Evolutionary conservation across 208 protist species (phyloP).

Genomic region (Herpetomonas tarakana): DNA sequence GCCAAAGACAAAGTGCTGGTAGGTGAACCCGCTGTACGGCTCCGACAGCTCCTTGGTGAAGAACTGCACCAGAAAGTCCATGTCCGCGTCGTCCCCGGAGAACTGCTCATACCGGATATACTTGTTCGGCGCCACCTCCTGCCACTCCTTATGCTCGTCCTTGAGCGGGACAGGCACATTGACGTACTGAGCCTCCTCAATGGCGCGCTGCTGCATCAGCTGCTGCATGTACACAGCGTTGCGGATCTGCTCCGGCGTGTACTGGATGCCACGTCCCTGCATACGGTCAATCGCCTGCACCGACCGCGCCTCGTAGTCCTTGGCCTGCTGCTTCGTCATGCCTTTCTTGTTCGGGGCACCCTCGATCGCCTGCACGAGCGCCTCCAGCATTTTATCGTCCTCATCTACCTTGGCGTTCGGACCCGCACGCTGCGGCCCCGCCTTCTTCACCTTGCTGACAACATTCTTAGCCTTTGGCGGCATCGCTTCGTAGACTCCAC

Average conservation of each 20-base stretch:
- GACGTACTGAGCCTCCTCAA: slow-evolving; percentile 48
- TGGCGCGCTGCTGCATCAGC: slow-evolving; percentile 32
- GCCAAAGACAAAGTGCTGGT: slow-evolving; percentile 97
- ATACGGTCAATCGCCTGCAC: slow-evolving; percentile 31
- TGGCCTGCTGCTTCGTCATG: slow-evolving; percentile 60
- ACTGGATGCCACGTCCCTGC: slow-evolving; percentile 14
- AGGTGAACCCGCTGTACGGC: slow-evolving; percentile 99
- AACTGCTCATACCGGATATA: slow-evolving; percentile 86
- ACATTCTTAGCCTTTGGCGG: slow-evolving; percentile 26
- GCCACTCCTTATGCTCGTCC: slow-evolving; percentile 46
- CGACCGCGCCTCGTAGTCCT: slow-evolving; percentile 40
- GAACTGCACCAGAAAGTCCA: slow-evolving; percentile 91
- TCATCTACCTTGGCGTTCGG: not conserved
- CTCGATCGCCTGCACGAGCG: slow-evolving; percentile 68
- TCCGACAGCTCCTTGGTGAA: slow-evolving; percentile 96
- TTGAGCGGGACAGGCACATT: slow-evolving; percentile 57
- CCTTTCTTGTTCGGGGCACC: slow-evolving; percentile 50
- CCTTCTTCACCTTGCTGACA: slow-evolving; percentile 28
- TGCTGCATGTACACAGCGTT: slow-evolving; percentile 37
- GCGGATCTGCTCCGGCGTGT: slow-evolving; percentile 32
- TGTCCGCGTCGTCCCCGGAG: slow-evolving; percentile 61
- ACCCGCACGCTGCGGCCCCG: slow-evolving; percentile 12
- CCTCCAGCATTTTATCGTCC: slow-evolving; percentile 47
- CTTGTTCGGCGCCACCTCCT: slow-evolving; percentile 59
- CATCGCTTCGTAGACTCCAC: no score